These are phyloP conservation scores for Pestalotiopsis sp. DNA, from an alignment of 2,329 filamentous ascomycete species.

Conservation along the genomic window DNA sequence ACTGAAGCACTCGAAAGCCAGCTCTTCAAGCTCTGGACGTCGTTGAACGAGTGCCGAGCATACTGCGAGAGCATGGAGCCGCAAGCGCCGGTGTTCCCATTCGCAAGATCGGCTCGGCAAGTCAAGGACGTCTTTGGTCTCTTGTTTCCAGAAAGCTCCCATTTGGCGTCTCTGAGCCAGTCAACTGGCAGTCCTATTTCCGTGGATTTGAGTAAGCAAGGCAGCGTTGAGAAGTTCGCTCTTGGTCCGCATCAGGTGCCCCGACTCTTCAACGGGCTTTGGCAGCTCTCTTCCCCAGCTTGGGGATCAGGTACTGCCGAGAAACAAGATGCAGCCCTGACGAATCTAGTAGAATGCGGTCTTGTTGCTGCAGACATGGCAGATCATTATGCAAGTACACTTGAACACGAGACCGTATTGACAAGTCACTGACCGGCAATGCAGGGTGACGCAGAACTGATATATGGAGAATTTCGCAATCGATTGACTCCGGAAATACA, in stretches of 20 bases:
- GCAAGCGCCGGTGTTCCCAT: slow-evolving; percentile 24
- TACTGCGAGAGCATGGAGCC: slow-evolving; percentile 25
- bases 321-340: slow-evolving; percentile 29
- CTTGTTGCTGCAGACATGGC: slow-evolving; percentile 37
- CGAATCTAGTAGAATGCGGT: slow-evolving; percentile 26
- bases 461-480: slow-evolving; percentile 34
- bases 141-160: slow-evolving; percentile 25
- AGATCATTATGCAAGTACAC: slow-evolving; percentile 35
- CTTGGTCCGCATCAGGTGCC: slow-evolving; percentile 26
- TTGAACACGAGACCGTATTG: background rate
- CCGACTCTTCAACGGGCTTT: slow-evolving; percentile 31
- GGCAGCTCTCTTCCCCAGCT: slow-evolving; percentile 33
- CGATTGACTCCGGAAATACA: slow-evolving; percentile 24
- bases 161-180: background rate
- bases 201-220: background rate
- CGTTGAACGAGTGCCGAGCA: slow-evolving; percentile 23
- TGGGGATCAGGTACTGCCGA: slow-evolving; percentile 30
- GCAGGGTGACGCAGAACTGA: slow-evolving; percentile 37
- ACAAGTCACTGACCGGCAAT: background rate
- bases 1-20: slow-evolving; percentile 20
- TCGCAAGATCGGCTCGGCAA: slow-evolving; percentile 32
- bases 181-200: background rate
- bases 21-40: slow-evolving; percentile 22
- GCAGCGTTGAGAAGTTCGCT: slow-evolving; percentile 20
- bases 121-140: slow-evolving; percentile 29